Percentiles rank a stretch among this genome's conserved stretches.
Conservation (phyloP, 2,329 filamentous ascomycete genomes). For the Ramichloridium luteum region DNA sequence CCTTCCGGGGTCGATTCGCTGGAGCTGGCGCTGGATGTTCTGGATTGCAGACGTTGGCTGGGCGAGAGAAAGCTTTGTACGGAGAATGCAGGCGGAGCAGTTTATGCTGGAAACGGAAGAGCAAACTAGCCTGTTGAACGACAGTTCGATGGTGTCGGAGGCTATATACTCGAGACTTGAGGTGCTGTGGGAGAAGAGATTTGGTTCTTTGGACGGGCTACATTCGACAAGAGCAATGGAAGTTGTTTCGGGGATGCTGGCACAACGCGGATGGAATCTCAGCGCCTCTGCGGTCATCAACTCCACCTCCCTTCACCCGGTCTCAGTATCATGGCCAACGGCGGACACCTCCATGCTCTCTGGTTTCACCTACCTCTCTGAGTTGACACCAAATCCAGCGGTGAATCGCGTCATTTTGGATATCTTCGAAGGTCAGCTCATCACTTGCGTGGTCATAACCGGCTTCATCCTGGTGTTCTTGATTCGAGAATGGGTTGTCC, state of each 20-base stretch:
- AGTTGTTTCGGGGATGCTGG: slow-evolving; percentile 4
- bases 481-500: slow-evolving; percentile 94
- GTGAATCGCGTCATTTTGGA: slow-evolving; percentile 72
- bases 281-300: slow-evolving; percentile 1
- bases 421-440: slow-evolving; percentile 82
- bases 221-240: slow-evolving; percentile 4
- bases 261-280: not conserved
- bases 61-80: slow-evolving; percentile 32
- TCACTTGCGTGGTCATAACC: slow-evolving; percentile 80
- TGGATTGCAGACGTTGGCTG: slow-evolving; percentile 79
- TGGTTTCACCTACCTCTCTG: slow-evolving; percentile 37
- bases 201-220: slow-evolving; percentile 5
- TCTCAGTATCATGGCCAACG: slow-evolving; percentile 7
- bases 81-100: slow-evolving; percentile 11
- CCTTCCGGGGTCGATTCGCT: slow-evolving; percentile 81
- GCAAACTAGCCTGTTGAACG: not conserved
- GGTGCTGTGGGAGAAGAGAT: slow-evolving; percentile 6
- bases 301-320: not conserved
- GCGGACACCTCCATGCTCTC: slow-evolving; percentile 20
- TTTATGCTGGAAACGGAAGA: not conserved
- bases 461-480: slow-evolving; percentile 95
- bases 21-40: slow-evolving; percentile 86
- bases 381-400: slow-evolving; percentile 53
- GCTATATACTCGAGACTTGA: slow-evolving; percentile 3
- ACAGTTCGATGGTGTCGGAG: not conserved